These are phyloP conservation scores for Stylonectria norvegica DNA, from an alignment of 2,329 filamentous ascomycete genomes.

Conservation along the genomic window DNA sequence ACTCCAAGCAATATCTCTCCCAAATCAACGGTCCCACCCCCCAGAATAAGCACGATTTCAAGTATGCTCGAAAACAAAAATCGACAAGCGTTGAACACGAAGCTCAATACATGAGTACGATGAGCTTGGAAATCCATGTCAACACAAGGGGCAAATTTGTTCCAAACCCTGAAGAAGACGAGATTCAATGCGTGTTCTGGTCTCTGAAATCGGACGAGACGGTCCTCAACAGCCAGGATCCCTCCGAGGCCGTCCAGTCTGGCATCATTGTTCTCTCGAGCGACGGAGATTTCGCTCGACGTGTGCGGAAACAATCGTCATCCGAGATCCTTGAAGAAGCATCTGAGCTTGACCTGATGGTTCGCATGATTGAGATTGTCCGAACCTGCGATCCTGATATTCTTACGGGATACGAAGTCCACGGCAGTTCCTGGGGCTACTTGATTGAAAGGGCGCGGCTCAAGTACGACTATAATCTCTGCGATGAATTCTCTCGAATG, in stretches of 20 bases:
- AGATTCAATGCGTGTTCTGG: slow-evolving; percentile 88
- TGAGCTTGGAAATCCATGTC: slow-evolving; percentile 91
- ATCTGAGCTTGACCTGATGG: slow-evolving; percentile 80
- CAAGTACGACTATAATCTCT: slow-evolving; percentile 87
- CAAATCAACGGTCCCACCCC: slow-evolving; percentile 90
- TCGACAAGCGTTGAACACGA: slow-evolving; percentile 78
- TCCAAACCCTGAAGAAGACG: slow-evolving; percentile 87
- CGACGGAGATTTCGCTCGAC: slow-evolving; percentile 54
- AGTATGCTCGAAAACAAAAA: slow-evolving; percentile 74
- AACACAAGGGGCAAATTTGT: slow-evolving; percentile 78
- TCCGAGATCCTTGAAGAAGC: slow-evolving; percentile 70
- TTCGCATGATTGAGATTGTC: slow-evolving; percentile 83
- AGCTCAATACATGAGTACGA: slow-evolving; percentile 90
- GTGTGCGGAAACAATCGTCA: slow-evolving; percentile 58
- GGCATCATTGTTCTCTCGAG: slow-evolving; percentile 73
- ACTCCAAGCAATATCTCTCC: slow-evolving; percentile 52
- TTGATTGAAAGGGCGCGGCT: slow-evolving; percentile 82
- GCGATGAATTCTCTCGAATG: slow-evolving; percentile 86
- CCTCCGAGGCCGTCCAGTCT: slow-evolving; percentile 50
- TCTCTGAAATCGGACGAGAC: slow-evolving; percentile 74
- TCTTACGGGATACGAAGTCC: slow-evolving; percentile 90
- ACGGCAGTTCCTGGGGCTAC: slow-evolving; percentile 92
- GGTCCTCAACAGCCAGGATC: slow-evolving; percentile 44
- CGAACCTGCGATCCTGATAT: slow-evolving; percentile 84
- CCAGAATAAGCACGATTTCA: slow-evolving; percentile 76